These are phyloP conservation scores for Protoeuglena noctilucae DNA, from an alignment of 139 green algal genomes.

Conservation along the genomic window DNA sequence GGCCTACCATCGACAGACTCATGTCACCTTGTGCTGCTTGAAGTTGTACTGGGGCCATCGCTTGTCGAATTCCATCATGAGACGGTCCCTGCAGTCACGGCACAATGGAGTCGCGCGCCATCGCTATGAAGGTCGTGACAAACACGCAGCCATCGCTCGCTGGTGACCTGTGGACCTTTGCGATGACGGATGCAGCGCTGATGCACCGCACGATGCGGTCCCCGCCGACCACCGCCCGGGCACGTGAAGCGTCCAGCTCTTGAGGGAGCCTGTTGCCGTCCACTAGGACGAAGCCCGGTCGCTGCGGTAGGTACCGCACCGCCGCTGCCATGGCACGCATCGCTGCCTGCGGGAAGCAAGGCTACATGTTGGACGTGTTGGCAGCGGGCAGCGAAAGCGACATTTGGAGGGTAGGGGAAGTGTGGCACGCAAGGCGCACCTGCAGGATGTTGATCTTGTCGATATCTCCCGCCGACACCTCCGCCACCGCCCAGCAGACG, in stretches of 20 bases:
- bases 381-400: background rate
- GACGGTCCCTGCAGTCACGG: too few species aligned
- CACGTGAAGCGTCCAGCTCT: background rate
- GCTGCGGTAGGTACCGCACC: background rate
- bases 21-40: slow-evolving; percentile 6
- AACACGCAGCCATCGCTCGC: too few species aligned
- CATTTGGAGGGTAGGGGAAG: background rate
- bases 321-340: background rate
- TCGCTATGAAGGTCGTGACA: too few species aligned
- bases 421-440: background rate
- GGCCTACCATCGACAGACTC: too few species aligned
- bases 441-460: slow-evolving; percentile 9
- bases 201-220: slow-evolving; percentile 1
- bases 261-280: slow-evolving; percentile 1
- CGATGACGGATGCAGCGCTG: background rate
- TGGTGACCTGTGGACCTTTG: slow-evolving; percentile 4
- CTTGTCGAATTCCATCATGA: slow-evolving; percentile 3
- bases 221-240: background rate
- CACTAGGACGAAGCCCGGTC: background rate
- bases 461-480: background rate
- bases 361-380: too few species aligned
- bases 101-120: too few species aligned
- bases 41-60: slow-evolving; percentile 2
- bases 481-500: background rate
- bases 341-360: background rate